Percentiles rank a stretch among this genome's conserved stretches.
These are phyloP conservation scores for Castanea mollissima DNA, from an alignment of 306 rosid species.

Conservation along the genomic window DNA sequence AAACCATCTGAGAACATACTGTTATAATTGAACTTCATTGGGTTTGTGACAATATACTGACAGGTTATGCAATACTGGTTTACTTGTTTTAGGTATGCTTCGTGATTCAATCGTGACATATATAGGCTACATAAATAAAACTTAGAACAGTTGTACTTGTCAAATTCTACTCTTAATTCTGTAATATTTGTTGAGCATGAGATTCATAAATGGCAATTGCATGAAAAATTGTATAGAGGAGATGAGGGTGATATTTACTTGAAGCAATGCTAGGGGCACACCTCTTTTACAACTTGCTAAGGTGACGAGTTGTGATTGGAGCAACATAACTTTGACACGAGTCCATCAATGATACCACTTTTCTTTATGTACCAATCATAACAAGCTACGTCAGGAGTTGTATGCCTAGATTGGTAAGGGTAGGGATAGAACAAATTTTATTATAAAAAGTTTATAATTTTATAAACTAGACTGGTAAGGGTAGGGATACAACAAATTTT, in stretches of 20 bases:
- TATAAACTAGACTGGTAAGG: no score
- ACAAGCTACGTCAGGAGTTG: no score
- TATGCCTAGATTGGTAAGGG: no score
- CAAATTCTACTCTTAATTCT: not conserved
- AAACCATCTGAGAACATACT: slow-evolving; percentile 19
- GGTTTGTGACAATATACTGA: slow-evolving; percentile 24
- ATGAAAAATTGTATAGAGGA: not conserved
- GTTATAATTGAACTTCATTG: slow-evolving; percentile 6
- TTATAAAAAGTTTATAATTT: no score
- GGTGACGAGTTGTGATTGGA: no score
- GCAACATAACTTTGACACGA: no score
- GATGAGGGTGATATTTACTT: not conserved
- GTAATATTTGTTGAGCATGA: not conserved
- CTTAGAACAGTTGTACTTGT: not conserved
- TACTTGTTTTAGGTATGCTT: slow-evolving; percentile 2
- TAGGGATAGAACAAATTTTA: no score
- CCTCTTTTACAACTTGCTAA: no score
- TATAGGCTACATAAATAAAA: slow-evolving; percentile 1
- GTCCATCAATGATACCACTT: no score
- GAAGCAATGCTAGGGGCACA: no score
- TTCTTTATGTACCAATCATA: no score
- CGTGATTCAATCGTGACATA: not conserved
- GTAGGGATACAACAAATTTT: no score
- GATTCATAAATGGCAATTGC: not conserved
- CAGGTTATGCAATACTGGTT: slow-evolving; percentile 11